Conservation (phyloP, 2,329 filamentous ascomycete species). For the Onygenales sp. region DNA sequence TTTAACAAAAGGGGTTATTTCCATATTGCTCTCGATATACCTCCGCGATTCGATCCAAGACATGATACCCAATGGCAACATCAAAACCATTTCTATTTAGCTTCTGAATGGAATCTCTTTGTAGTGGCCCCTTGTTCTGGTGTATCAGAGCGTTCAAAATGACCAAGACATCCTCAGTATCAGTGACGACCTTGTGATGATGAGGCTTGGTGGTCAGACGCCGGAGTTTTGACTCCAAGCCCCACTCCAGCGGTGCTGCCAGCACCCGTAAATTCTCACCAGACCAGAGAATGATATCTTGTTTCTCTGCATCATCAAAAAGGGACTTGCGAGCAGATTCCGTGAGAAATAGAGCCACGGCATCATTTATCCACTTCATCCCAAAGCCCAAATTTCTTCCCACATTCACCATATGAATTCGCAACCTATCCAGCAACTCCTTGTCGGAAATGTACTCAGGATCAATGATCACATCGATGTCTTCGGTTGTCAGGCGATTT, state of each 20-base stretch:
- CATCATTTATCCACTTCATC: conserved; percentile 7
- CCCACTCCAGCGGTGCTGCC: conserved; percentile 9
- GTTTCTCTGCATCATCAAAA: conserved; percentile 4
- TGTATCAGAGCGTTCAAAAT: conserved; percentile 6
- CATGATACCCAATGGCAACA: background rate
- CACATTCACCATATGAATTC: background rate
- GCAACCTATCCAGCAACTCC: background rate
- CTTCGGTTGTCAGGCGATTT: conserved; percentile 1
- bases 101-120: conserved; percentile 2
- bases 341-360: conserved; percentile 4
- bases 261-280: conserved; percentile 3
- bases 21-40: conserved; percentile 6
- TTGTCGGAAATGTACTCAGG: background rate
- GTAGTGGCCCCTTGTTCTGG: conserved; percentile 3
- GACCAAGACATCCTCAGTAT: conserved; percentile 6
- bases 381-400: background rate
- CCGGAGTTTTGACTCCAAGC: conserved; percentile 7
- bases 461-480: conserved; percentile 2
- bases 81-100: conserved; percentile 10
- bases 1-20: background rate
- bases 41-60: conserved; percentile 4
- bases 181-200: conserved; percentile 4
- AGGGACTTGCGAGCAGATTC: background rate
- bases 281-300: conserved; percentile 8
- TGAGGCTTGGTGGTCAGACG: background rate